Conservation (phyloP, 2,329 filamentous ascomycete genomes). For the Talaromyces sp. region DNA sequence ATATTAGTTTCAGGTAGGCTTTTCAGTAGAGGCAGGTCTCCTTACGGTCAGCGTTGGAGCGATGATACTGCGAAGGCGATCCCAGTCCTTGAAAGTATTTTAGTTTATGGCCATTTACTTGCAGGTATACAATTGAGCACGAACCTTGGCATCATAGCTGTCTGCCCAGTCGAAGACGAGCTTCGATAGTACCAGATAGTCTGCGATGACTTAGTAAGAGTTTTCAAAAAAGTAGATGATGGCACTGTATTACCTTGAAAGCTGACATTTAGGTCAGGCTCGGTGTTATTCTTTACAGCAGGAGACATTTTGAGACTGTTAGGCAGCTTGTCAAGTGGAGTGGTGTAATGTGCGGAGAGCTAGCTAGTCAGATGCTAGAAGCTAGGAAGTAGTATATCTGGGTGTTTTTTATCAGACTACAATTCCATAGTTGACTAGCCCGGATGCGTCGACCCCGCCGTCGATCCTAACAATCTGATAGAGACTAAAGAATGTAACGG, state of each 20-base stretch:
- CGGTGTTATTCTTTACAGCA: constrained; percentile 30
- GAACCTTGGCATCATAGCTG: constrained; percentile 49
- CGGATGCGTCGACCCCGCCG: not conserved
- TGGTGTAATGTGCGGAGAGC: not conserved
- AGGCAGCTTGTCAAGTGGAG: not conserved
- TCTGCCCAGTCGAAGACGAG: constrained; percentile 49
- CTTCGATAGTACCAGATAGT: constrained; percentile 38
- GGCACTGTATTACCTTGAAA: constrained; percentile 24
- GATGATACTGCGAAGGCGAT: constrained; percentile 44
- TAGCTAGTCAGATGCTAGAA: not conserved
- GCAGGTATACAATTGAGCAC: too few species aligned
- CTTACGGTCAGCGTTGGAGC: constrained; percentile 40
- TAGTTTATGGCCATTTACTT: too few species aligned
- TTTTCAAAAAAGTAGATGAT: not conserved
- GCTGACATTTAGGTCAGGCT: constrained; percentile 41
- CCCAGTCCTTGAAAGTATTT: constrained; percentile 39
- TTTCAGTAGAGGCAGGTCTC: not conserved
- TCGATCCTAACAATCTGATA: not conserved
- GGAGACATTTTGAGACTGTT: constrained; percentile 20
- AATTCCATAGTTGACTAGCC: not conserved
- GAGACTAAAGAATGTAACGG: constrained; percentile 15
- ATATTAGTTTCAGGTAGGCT: not conserved
- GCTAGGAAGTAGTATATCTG: not conserved
- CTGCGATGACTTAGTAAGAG: constrained; percentile 22
- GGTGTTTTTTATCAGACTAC: not conserved